These are phyloP conservation scores for Ceratobasidium sp. DNA, from an alignment of 1,284 basidiomycete genomes.

Conservation along the genomic window DNA sequence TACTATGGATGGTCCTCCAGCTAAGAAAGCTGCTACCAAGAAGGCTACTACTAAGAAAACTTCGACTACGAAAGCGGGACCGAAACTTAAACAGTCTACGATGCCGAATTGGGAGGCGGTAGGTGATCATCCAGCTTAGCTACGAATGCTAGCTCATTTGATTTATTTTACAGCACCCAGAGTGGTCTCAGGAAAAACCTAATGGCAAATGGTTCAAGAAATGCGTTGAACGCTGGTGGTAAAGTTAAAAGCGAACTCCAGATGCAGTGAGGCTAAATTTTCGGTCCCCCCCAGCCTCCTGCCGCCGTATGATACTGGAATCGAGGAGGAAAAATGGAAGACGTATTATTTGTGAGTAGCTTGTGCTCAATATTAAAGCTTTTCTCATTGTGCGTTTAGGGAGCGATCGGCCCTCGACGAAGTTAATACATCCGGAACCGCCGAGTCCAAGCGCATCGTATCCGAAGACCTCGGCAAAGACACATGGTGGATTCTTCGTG, in stretches of 20 bases:
- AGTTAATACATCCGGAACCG: constrained; percentile 11
- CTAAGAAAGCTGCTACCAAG: constrained; percentile 15
- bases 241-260: background rate
- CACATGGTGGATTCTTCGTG: constrained; percentile 25
- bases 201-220: constrained; percentile 23
- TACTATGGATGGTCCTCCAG: background rate
- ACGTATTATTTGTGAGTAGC: constrained; percentile 28
- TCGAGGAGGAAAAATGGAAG: constrained; percentile 38
- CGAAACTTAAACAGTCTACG: background rate
- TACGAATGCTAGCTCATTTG: background rate
- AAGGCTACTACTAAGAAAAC: background rate
- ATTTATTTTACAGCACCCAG: background rate
- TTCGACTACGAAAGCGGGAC: background rate
- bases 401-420: constrained; percentile 32
- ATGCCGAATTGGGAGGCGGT: constrained; percentile 26
- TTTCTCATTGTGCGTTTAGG: background rate
- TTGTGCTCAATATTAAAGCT: background rate
- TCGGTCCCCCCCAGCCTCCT: constrained; percentile 14
- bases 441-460: constrained; percentile 7
- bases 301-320: constrained; percentile 17
- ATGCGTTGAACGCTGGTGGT: constrained; percentile 38
- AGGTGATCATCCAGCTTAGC: background rate
- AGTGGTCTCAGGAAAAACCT: constrained; percentile 25
- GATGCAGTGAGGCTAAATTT: background rate
- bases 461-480: constrained; percentile 2